These are phyloP conservation scores for Ceratocystis colombiana DNA, from an alignment of 2,329 filamentous ascomycete species.

Conservation along the genomic window DNA sequence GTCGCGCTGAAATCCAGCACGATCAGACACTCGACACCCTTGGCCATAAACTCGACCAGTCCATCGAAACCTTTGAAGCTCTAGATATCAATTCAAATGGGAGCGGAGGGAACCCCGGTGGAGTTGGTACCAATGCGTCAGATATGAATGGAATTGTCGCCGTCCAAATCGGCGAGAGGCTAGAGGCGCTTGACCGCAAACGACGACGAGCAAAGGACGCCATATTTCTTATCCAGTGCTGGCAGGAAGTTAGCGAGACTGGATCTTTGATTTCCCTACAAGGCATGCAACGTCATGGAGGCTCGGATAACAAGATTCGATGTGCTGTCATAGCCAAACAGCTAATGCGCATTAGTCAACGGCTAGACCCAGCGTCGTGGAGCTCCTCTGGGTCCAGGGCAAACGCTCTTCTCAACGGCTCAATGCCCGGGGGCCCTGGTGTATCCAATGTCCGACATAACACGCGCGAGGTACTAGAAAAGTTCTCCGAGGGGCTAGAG, in stretches of 20 bases:
- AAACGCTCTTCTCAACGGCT: constrained; percentile 44
- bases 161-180: constrained; percentile 83
- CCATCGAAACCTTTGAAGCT: constrained; percentile 83
- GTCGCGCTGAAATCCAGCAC: constrained; percentile 84
- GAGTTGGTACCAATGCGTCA: constrained; percentile 26
- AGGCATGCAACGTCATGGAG: constrained; percentile 73
- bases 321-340: constrained; percentile 92
- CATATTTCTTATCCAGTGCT: constrained; percentile 91
- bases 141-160: constrained; percentile 53
- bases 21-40: constrained; percentile 81
- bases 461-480: constrained; percentile 84
- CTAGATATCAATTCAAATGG: constrained; percentile 67
- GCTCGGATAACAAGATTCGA: constrained; percentile 82
- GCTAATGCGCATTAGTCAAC: constrained; percentile 84
- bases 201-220: constrained; percentile 82
- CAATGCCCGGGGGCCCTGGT: constrained; percentile 29
- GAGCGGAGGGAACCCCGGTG: constrained; percentile 38
- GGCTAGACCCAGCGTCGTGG: constrained; percentile 72
- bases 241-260: constrained; percentile 86
- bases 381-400: constrained; percentile 51
- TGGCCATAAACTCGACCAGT: constrained; percentile 80
- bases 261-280: constrained; percentile 81
- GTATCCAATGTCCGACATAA: constrained; percentile 42
- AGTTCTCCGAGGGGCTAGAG: constrained; percentile 90
- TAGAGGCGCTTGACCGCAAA: constrained; percentile 92